Evolutionary conservation across 495 filamentous ascomycete genomes (phyloP).

Genomic region (Glarea lozoyensis): DNA sequence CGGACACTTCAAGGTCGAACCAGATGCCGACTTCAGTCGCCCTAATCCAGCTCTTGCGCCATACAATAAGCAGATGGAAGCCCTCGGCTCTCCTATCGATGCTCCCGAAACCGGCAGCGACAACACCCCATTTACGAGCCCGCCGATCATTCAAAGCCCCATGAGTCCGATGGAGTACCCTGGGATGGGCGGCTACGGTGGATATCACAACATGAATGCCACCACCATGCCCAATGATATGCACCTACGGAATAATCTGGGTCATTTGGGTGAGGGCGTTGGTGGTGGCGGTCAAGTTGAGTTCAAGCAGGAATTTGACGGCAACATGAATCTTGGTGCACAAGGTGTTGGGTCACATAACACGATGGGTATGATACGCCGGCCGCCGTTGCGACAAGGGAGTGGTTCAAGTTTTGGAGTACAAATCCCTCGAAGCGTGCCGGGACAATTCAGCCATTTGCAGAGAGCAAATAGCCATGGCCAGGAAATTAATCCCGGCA

Average conservation of each 20-base stretch:
- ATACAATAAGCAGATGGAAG: slow-evolving; percentile 15
- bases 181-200: slow-evolving; percentile 12
- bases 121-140: slow-evolving; percentile 14
- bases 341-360: not conserved
- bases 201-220: slow-evolving; percentile 12
- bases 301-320: slow-evolving; percentile 18
- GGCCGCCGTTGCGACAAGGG: slow-evolving; percentile 16
- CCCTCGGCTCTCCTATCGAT: slow-evolving; percentile 13
- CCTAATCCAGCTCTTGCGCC: not conserved
- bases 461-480: slow-evolving; percentile 2
- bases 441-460: slow-evolving; percentile 12
- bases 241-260: slow-evolving; percentile 3
- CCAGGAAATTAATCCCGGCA: slow-evolving; percentile 3
- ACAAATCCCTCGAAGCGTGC: slow-evolving; percentile 21
- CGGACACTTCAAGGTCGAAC: slow-evolving; percentile 19
- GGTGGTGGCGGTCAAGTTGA: slow-evolving; percentile 9
- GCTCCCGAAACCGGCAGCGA: slow-evolving; percentile 1
- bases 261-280: slow-evolving; percentile 13
- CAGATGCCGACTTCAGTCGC: slow-evolving; percentile 10
- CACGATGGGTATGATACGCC: slow-evolving; percentile 5
- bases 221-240: slow-evolving; percentile 5
- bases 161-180: slow-evolving; percentile 19
- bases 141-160: slow-evolving; percentile 12
- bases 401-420: slow-evolving; percentile 9
- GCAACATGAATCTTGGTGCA: not conserved